Evolutionary conservation across 2,329 filamentous ascomycete species (phyloP).

Genomic region (Hypomyces rosellus): DNA sequence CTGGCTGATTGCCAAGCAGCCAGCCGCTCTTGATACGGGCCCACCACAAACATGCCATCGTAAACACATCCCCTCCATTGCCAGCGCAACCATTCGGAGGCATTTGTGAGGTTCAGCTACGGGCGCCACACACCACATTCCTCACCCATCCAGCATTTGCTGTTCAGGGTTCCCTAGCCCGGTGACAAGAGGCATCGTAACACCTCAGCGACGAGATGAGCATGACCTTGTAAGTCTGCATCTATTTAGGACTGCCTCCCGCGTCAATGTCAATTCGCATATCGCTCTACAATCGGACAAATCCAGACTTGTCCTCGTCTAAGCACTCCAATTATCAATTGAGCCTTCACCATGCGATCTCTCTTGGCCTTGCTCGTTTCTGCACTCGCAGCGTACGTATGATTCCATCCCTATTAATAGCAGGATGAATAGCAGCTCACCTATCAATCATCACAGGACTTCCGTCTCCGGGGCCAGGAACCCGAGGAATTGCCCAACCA

Average conservation of each 20-base stretch:
- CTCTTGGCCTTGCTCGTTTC: neutral
- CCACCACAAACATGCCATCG: neutral
- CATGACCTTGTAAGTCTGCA: no score
- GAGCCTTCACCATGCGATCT: neutral
- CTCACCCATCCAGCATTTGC: neutral
- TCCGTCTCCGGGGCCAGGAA: neutral
- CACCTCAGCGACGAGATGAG: no score
- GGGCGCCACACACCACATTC: neutral
- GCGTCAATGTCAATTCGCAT: no score
- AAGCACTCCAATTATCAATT: neutral
- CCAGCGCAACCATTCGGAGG: neutral
- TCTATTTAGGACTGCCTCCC: no score
- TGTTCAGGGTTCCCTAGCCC: no score
- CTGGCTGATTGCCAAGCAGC: no score
- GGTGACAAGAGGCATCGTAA: no score
- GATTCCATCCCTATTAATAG: no score
- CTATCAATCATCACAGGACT: neutral
- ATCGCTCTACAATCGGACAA: no score
- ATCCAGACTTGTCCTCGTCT: no score
- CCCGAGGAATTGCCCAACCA: slow-evolving; percentile 24
- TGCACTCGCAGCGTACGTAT: slow-evolving; percentile 1
- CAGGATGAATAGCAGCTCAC: no score
- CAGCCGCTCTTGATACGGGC: neutral
- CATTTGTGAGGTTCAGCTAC: neutral
- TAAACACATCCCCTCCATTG: slow-evolving; percentile 1